A percentile compares a stretch with the other conserved stretches of the same genome.
phyloP scores from a whole-genome alignment of 768 basidiomycete genomes.

The Phylloporus sp. region DNA sequence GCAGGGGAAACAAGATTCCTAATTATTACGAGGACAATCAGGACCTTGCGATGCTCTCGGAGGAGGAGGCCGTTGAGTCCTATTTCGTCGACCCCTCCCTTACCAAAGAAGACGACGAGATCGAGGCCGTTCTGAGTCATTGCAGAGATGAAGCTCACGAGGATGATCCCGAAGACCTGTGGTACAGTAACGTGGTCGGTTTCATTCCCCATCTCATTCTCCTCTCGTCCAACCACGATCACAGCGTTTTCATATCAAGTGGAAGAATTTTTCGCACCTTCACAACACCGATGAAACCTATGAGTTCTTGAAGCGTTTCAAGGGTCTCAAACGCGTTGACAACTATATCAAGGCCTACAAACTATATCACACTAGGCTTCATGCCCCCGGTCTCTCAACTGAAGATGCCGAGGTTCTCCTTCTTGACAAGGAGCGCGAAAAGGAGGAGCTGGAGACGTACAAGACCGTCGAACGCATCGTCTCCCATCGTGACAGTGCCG shows the following conservation, averaged over 20 bases:
- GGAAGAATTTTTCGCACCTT: conserved; percentile 97
- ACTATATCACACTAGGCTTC: conserved; percentile 61
- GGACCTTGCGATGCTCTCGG: conserved; percentile 68
- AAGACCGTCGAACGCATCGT: conserved; percentile 92
- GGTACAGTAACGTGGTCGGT: conserved; percentile 82
- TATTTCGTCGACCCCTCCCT: conserved; percentile 54
- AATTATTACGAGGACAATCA: conserved; percentile 79
- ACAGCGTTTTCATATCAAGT: conserved; percentile 98
- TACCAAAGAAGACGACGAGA: conserved; percentile 73
- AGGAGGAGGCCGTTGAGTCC: conserved; percentile 51
- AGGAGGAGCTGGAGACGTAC: conserved; percentile 87
- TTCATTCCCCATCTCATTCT: not conserved
- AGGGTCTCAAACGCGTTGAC: conserved; percentile 94
- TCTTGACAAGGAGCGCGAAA: conserved; percentile 86
- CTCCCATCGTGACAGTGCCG: conserved; percentile 62
- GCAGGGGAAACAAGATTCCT: conserved; percentile 72
- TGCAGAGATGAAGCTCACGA: conserved; percentile 79
- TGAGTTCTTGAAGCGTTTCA: conserved; percentile 92
- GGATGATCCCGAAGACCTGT: conserved; percentile 74
- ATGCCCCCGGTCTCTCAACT: conserved; percentile 61
- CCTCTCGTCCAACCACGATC: conserved; percentile 9
- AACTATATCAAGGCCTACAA: conserved; percentile 97
- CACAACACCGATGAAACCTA: conserved; percentile 99
- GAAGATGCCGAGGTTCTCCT: conserved; percentile 90
- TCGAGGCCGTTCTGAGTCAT: conserved; percentile 88